Percentiles rank a stretch among this genome's conserved stretches.
These are phyloP conservation scores for Castanea sativa DNA, from an alignment of 306 rosid genomes.

Conservation along the genomic window DNA sequence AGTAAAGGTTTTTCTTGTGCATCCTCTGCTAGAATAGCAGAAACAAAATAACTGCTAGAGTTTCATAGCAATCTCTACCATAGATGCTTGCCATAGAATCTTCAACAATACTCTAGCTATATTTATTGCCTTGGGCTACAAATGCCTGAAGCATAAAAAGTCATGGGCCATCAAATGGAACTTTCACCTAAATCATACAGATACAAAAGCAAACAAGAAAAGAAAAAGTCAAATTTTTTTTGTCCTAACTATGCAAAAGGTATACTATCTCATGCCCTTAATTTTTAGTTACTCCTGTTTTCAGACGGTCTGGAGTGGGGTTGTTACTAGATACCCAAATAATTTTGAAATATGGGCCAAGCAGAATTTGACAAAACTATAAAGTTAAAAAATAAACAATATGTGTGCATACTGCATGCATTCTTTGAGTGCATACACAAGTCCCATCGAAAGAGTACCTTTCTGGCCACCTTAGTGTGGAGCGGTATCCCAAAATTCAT, in stretches of 20 bases:
- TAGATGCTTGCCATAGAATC: not conserved
- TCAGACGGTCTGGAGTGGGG: not conserved
- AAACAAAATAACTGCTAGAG: not conserved
- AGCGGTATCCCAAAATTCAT: constrained; percentile 34
- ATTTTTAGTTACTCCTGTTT: not conserved
- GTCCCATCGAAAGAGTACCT: constrained; percentile 3
- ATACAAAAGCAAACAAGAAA: not conserved
- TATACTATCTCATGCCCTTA: not conserved
- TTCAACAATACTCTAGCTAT: not conserved
- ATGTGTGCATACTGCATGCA: not conserved
- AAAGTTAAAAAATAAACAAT: not conserved
- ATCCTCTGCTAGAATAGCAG: not conserved
- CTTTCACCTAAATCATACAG: not conserved
- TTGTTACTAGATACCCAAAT: not conserved
- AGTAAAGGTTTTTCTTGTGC: not conserved
- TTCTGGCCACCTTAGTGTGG: constrained; percentile 25
- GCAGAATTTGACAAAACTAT: not conserved
- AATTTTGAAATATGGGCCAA: not conserved
- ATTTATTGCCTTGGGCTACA: not conserved
- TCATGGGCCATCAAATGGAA: not conserved
- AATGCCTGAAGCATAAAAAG: not conserved
- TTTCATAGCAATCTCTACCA: not conserved
- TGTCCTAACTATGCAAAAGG: not conserved
- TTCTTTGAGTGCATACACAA: not conserved
- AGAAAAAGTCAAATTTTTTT: not conserved